phyloP scores from a whole-genome alignment of 2,329 filamentous ascomycete genomes.

The Botrytis elliptica region DNA sequence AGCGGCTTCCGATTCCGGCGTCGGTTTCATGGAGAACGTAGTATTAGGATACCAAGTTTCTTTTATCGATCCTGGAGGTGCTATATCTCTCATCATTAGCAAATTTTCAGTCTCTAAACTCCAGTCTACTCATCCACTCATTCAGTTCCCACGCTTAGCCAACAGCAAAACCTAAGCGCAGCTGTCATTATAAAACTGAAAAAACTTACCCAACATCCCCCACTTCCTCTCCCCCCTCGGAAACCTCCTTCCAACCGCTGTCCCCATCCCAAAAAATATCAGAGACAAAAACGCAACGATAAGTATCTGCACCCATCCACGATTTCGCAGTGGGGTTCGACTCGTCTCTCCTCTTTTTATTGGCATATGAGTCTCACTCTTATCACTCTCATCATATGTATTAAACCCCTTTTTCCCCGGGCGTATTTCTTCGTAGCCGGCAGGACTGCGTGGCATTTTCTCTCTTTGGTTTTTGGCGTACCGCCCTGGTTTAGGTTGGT shows the following conservation, averaged over 20 bases:
- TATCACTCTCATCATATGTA: background rate
- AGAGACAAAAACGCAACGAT: background rate
- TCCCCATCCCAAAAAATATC: background rate
- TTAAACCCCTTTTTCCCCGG: background rate
- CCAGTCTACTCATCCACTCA: background rate
- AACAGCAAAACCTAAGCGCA: no score
- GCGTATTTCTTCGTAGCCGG: background rate
- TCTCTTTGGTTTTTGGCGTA: background rate
- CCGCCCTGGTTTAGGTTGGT: background rate
- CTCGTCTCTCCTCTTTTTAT: background rate
- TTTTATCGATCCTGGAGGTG: slow-evolving; percentile 9
- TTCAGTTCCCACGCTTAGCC: background rate
- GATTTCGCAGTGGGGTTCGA: background rate
- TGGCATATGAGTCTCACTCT: accelerated
- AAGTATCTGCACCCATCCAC: slow-evolving; percentile 7
- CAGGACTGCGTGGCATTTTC: background rate
- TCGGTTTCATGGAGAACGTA: slow-evolving; percentile 16
- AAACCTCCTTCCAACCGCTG: background rate
- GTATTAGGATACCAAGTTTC: slow-evolving; percentile 21
- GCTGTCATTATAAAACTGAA: background rate
- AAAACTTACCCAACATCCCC: background rate
- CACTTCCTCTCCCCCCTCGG: background rate
- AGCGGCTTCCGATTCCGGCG: slow-evolving; percentile 17
- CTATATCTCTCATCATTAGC: background rate
- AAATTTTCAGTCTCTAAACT: background rate